Conservation (phyloP, 2,329 filamentous ascomycete species). For the Epichloe sp. region DNA sequence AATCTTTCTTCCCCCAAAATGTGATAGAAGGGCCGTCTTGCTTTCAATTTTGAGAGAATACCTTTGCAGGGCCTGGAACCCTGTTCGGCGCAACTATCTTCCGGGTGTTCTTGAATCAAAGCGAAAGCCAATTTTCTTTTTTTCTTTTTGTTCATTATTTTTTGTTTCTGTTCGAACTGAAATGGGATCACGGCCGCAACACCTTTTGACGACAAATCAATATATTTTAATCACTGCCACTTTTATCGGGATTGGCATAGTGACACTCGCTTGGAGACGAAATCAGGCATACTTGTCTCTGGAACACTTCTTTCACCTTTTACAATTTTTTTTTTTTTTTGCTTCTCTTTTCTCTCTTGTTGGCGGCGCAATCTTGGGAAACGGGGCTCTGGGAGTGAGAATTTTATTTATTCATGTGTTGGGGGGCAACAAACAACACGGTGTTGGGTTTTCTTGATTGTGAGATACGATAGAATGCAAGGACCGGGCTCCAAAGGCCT, state of each 20-base stretch:
- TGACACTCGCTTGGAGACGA: slow-evolving; percentile 5
- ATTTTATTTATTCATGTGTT: neutral
- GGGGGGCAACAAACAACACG: neutral
- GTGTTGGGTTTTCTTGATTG: neutral
- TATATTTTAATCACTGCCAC: slow-evolving; percentile 4
- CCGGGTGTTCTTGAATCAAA: neutral
- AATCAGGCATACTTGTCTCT: neutral
- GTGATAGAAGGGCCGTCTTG: neutral
- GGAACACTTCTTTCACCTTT: neutral
- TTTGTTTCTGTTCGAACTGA: slow-evolving; percentile 2
- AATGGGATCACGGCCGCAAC: slow-evolving; percentile 6
- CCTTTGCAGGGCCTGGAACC: no score
- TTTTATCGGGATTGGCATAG: neutral
- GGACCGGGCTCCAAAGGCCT: slow-evolving; percentile 1
- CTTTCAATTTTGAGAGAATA: no score
- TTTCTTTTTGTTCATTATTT: neutral
- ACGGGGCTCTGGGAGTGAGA: neutral
- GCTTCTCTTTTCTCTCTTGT: neutral
- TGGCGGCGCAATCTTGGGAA: neutral
- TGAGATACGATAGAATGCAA: neutral
- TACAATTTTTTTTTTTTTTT: neutral
- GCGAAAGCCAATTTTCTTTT: neutral
- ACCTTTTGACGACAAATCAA: slow-evolving; percentile 5
- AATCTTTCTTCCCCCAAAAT: neutral
- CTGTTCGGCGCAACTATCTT: no score